Percentiles rank a stretch among this genome's conserved stretches.
phyloP scores from a whole-genome alignment of 176 grass and related monocot genomes.

The Melocanna baccifera region DNA sequence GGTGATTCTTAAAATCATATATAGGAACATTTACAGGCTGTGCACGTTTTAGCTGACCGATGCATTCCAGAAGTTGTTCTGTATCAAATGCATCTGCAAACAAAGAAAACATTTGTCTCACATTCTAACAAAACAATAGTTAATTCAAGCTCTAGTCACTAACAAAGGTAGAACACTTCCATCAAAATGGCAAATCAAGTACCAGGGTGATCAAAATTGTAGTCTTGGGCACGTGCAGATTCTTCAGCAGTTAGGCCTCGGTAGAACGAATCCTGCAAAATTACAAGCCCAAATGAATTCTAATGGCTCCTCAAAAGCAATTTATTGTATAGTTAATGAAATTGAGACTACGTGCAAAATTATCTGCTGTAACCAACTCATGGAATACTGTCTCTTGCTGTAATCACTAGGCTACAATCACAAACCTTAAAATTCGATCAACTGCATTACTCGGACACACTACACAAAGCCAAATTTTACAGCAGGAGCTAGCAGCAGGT shows the following conservation, averaged over 20 bases:
- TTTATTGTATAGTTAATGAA: not conserved
- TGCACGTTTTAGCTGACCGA: slow-evolving; percentile 74
- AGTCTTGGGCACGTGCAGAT: slow-evolving; percentile 74
- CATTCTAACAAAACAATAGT: slow-evolving; percentile 7
- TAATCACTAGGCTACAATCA: not conserved
- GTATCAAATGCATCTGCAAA: slow-evolving; percentile 93
- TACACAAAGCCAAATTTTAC: not conserved
- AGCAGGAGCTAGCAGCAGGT: not conserved
- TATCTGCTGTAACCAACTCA: not conserved
- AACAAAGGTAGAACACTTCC: slow-evolving; percentile 3
- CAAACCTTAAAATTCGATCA: not conserved
- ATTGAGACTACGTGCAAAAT: not conserved
- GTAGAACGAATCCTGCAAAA: slow-evolving; percentile 90
- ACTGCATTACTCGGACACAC: not conserved
- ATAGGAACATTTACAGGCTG: slow-evolving; percentile 91
- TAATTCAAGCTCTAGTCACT: not conserved
- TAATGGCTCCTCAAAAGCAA: not conserved
- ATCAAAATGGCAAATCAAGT: slow-evolving; percentile 33
- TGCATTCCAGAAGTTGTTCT: slow-evolving; percentile 92
- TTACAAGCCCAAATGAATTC: slow-evolving; percentile 1
- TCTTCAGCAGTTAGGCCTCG: slow-evolving; percentile 89
- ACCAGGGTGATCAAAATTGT: slow-evolving; percentile 99
- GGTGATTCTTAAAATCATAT: slow-evolving; percentile 97
- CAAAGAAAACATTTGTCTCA: slow-evolving; percentile 17
- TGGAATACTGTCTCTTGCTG: not conserved